Conservation (phyloP, 768 basidiomycete genomes). For the button mushroom (Agaricus bisporus) region DNA sequence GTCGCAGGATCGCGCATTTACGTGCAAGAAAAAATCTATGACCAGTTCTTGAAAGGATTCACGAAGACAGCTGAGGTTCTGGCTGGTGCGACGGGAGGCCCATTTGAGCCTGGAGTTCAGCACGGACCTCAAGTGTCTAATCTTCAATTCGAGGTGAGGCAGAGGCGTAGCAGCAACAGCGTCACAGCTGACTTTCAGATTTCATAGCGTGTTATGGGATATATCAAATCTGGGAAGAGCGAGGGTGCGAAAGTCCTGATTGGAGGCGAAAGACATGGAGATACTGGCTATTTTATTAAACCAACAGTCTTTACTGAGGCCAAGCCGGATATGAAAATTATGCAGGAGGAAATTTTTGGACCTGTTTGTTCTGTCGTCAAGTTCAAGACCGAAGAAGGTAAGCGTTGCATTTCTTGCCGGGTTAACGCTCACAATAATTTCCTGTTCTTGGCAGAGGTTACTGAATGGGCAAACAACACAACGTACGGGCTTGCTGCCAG, state of each 20-base stretch:
- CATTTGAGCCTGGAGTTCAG: conserved; percentile 47
- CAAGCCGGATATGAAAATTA: conserved; percentile 67
- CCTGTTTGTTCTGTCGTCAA: conserved; percentile 73
- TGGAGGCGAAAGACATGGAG: conserved; percentile 56
- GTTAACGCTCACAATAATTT: background rate
- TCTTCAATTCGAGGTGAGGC: conserved; percentile 54
- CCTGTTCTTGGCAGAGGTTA: conserved; percentile 27
- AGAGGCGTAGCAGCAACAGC: no score
- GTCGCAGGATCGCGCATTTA: conserved; percentile 78
- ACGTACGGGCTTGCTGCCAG: conserved; percentile 74
- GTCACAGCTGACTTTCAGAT: background rate
- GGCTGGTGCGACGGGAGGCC: conserved; percentile 50
- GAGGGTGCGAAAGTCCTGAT: conserved; percentile 62
- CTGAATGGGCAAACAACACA: conserved; percentile 68
- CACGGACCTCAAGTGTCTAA: conserved; percentile 74
- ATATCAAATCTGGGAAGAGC: conserved; percentile 70
- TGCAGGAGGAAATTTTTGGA: conserved; percentile 73
- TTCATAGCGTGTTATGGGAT: conserved; percentile 62
- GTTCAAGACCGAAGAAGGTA: conserved; percentile 56
- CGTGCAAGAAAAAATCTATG: conserved; percentile 76
- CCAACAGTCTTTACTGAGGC: conserved; percentile 74
- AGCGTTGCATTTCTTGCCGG: background rate
- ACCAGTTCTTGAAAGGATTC: conserved; percentile 61
- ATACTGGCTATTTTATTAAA: conserved; percentile 55
- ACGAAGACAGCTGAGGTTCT: conserved; percentile 42